Percentiles rank a stretch among this genome's conserved stretches.
phyloP scores from a whole-genome alignment of 306 rosid genomes.

The Abrus pulchellus region DNA sequence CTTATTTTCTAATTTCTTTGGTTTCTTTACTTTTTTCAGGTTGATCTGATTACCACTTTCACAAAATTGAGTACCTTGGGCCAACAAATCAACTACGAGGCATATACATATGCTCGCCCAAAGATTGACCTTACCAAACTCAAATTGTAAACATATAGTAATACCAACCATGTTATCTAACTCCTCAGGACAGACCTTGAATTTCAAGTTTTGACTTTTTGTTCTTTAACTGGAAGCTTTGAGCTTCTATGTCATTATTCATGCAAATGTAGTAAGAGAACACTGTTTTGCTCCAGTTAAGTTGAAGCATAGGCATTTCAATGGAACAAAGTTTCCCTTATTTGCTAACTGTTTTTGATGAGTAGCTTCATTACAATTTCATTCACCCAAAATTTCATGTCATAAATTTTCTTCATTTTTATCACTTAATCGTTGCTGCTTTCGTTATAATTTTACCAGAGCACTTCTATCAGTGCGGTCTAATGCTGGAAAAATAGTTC shows the following conservation, averaged over 20 bases:
- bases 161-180: neutral
- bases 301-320: constrained; percentile 30
- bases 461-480: no score
- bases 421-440: neutral
- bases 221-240: constrained; percentile 23
- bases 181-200: constrained; percentile 14
- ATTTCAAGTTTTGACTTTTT: constrained; percentile 47
- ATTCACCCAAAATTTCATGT: neutral
- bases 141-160: constrained; percentile 63
- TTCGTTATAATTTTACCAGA: no score
- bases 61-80: constrained; percentile 89
- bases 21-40: constrained; percentile 61
- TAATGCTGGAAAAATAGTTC: no score
- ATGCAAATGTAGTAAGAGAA: constrained; percentile 23
- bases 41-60: constrained; percentile 84
- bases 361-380: neutral
- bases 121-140: constrained; percentile 82
- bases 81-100: constrained; percentile 88
- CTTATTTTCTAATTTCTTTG: neutral
- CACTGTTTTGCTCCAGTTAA: neutral
- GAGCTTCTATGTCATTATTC: constrained; percentile 19
- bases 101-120: constrained; percentile 70
- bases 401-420: neutral
- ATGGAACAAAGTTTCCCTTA: neutral
- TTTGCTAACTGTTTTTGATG: neutral